A percentile compares a stretch with the other conserved stretches of the same genome.
Conservation (phyloP, 177 flowering plant genomes). For the Vitis hybrid region DNA sequence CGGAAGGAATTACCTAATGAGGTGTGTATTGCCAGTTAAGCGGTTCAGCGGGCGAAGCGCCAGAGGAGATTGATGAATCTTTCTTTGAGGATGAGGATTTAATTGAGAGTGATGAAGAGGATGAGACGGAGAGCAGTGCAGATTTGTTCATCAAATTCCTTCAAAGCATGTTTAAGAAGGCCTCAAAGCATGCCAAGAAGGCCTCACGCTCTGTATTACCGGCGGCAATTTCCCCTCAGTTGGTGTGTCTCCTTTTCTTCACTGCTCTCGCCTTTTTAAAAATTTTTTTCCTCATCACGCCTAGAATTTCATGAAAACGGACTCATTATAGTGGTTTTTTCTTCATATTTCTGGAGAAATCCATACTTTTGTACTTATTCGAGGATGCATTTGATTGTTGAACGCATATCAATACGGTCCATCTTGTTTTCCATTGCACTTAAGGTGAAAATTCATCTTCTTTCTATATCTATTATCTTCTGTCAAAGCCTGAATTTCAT, state of each 20-base stretch:
- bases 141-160: constrained; percentile 59
- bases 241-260: constrained; percentile 27
- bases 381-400: too few relatives aligned
- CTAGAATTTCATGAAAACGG: too few relatives aligned
- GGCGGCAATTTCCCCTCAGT: constrained; percentile 42
- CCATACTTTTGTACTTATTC: too few relatives aligned
- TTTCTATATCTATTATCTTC: too few relatives aligned
- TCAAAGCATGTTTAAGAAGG: constrained; percentile 54
- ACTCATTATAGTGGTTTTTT: too few relatives aligned
- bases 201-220: constrained; percentile 62
- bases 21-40: constrained; percentile 24
- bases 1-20: background rate
- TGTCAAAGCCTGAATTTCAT: too few relatives aligned
- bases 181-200: constrained; percentile 60
- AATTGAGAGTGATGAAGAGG: constrained; percentile 36
- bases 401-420: too few relatives aligned
- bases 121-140: constrained; percentile 52
- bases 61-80: constrained; percentile 24
- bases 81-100: constrained; percentile 28
- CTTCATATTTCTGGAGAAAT: too few relatives aligned
- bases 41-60: constrained; percentile 19
- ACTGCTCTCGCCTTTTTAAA: background rate
- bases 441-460: too few relatives aligned
- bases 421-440: too few relatives aligned
- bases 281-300: too few relatives aligned